Evolutionary conservation across 2,329 filamentous ascomycete genomes (phyloP), one percentile per base, ranked within the genome.

Genomic region (Ascochyta lentis): DNA sequence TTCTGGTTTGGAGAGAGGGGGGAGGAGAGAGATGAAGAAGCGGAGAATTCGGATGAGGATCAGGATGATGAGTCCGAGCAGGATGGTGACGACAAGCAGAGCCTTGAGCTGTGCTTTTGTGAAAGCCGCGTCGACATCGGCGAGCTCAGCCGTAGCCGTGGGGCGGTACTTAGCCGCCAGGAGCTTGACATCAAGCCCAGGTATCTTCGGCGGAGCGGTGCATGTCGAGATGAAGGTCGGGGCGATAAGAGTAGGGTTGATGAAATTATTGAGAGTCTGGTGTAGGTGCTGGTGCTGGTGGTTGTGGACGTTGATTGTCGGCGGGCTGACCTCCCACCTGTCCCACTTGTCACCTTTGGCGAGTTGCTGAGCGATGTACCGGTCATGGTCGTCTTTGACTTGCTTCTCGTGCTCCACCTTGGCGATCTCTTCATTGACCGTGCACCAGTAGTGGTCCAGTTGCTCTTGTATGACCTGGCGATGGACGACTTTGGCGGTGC

Each of bases 321-420:
- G 44, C 4, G 51, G 51, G 34, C 51, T 49, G 12, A 54, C 22
- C 26, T 54, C 51, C 26, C 39, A 43, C 19, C 26, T 31, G 8
- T 54, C 51, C 44, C 44, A 54, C 34, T 49, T 54, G 15, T 44
- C 44, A 4, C 9, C 51, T 44, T 54, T 54, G 51, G 44, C 31
- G 12, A 39, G 26, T 7, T 49, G 33, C 4, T 26, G 29, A 13
- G 24, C 33, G 34, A 54, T 23, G 4, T 40, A 29, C 4, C 8
- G 19, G 33, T 44, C 33, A 13, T 49, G 44, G 23, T 26, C 39
- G n/a, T 44, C 39, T n/a, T 38, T 39, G 8, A 19, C 23, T 19
- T 39, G 33, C 39, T n/a, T 37, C 39, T 54, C 51, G 4, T 31
- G 39, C 23, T 54, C 45, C n/a, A 39, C 1, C 12, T n/a, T 13